phyloP scores from a whole-genome alignment of 768 basidiomycete species.

The Mrakia blollopis region DNA sequence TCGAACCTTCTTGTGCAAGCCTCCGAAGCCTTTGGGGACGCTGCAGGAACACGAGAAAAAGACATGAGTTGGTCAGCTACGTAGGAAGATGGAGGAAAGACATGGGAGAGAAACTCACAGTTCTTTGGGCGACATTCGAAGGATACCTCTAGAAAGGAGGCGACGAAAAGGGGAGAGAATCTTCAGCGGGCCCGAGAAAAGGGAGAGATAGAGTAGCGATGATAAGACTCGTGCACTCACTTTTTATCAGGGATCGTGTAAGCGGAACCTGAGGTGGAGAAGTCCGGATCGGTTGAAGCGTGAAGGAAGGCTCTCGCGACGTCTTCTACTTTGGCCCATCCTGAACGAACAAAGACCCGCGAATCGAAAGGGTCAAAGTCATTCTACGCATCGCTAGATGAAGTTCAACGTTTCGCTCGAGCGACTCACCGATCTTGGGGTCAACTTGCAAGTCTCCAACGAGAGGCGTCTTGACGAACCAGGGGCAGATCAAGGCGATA shows the following conservation, averaged over 20 bases:
- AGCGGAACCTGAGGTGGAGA: conserved; percentile 1
- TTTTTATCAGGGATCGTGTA: conserved; percentile 20
- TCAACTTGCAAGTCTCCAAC: conserved; percentile 12
- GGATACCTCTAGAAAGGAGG: conserved; percentile 1
- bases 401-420: no score
- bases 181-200: background rate
- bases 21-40: conserved; percentile 7
- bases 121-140: background rate
- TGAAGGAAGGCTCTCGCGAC: conserved; percentile 14
- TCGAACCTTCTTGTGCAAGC: conserved; percentile 3
- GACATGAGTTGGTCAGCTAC: no score
- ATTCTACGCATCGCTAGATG: no score
- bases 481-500: conserved; percentile 22
- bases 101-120: no score
- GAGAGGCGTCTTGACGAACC: conserved; percentile 22
- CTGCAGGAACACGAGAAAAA: no score
- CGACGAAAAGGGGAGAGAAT: background rate
- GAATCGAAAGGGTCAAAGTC: no score
- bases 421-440: background rate
- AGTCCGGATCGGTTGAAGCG: conserved; percentile 7
- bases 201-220: background rate
- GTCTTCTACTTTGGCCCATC: conserved; percentile 19
- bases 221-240: background rate
- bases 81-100: no score
- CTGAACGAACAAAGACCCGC: conserved; percentile 2